A percentile compares a stretch with the other conserved stretches of the same genome.
phyloP scores from a whole-genome alignment of 257 asterid genomes.

The Scutellaria barbata region DNA sequence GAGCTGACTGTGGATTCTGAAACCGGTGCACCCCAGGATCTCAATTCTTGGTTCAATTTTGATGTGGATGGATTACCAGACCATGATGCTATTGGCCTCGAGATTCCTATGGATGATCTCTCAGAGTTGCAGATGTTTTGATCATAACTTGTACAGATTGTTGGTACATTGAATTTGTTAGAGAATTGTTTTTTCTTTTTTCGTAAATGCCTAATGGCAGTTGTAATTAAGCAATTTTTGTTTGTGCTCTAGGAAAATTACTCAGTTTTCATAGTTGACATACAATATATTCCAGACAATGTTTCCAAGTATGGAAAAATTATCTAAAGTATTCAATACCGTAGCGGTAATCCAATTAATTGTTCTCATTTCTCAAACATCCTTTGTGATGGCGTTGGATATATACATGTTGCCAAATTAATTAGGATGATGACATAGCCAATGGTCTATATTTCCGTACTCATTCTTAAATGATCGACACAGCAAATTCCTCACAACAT shows the following conservation, averaged over 20 bases:
- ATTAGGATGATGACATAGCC: too few relatives aligned
- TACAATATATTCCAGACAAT: conserved; percentile 23
- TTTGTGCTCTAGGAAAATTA: conserved; percentile 33
- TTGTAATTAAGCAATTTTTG: conserved; percentile 69
- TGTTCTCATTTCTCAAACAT: too few relatives aligned
- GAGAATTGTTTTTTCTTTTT: conserved; percentile 26
- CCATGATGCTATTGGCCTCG: conserved; percentile 71
- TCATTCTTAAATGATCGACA: too few relatives aligned
- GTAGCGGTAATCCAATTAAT: too few relatives aligned
- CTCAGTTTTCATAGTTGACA: conserved; percentile 35
- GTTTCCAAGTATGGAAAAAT: conserved; percentile 22
- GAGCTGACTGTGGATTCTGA: conserved; percentile 75
- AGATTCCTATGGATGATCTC: conserved; percentile 92
- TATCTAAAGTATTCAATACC: too few relatives aligned
- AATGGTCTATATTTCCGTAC: too few relatives aligned
- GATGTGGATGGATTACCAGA: conserved; percentile 78
- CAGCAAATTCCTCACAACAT: too few relatives aligned
- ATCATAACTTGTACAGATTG: conserved; percentile 60
- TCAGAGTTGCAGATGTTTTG: conserved; percentile 74
- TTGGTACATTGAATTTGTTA: conserved; percentile 53
- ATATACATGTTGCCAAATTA: too few relatives aligned
- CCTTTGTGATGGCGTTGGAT: too few relatives aligned
- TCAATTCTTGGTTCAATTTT: conserved; percentile 86
- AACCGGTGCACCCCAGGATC: conserved; percentile 73
- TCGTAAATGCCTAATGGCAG: conserved; percentile 45